Base-by-base conservation (phyloP, 495 filamentous ascomycete genomes). In the Clohesyomyces aquaticus region DNA sequence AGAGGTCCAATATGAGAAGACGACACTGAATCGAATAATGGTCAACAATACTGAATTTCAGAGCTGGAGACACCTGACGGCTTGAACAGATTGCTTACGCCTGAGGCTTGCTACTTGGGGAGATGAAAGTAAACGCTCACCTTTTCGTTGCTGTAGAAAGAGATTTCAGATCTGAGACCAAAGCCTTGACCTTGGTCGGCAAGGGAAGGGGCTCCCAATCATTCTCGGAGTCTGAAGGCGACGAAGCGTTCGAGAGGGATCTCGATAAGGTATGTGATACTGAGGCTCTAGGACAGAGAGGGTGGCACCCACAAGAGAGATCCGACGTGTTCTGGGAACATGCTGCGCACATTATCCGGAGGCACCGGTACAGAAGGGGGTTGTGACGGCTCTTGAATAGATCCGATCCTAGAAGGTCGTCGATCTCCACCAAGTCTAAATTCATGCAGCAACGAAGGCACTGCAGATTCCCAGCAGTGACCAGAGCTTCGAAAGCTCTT, bases 1-100 rank as follows among this genome's bases (percentile, higher is more conserved):
- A 28, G 69, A 69, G 27, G 75, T 72, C 79, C 78, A 81, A 1
- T 55, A 73, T 0, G 78, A 77, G 55, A 81, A 82, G 0, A 81
- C 75, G 32, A 81, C 62, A 41, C 77, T 80, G 18, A 29, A 21
- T 4, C 12, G 8, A 28, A 32, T n/a, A 55, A 18, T 55, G 2
- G 10, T 4, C 14, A 14, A n/a, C n/a, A n/a, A n/a, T n/a, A n/a
- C n/a, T 38, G 32, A 38, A 6, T 38, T 14, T 38, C 32, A 38
- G 6, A 14, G 32, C 32, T 6, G 14, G 6, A 38, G 6, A 38
- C 32, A 14, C 6, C 6, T 14, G 32, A 6, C 6, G 32, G 32
- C 14, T 6, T 38, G 32, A 14, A 38, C 32, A 6, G 14, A 38
- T n/a, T n/a, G n/a, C n/a, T n/a, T n/a, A n/a, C n/a, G n/a, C n/a